Evolutionary conservation across 176 grass and related monocot genomes (phyloP), one percentile per base, ranked within the genome.

Genomic region (Musa beccarii): DNA sequence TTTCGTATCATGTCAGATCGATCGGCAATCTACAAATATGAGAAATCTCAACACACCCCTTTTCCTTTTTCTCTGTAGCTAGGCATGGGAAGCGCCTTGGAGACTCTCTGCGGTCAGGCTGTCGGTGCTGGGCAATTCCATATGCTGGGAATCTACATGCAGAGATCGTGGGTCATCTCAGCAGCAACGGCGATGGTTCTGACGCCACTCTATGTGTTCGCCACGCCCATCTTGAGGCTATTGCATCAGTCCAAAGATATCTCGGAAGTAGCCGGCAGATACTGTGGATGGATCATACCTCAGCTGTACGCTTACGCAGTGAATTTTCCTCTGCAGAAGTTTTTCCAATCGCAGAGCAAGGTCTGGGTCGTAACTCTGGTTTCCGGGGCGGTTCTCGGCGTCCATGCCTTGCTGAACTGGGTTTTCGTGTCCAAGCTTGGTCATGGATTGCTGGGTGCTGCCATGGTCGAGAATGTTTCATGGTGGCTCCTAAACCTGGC

Each of bases 31-130:
- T 22, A 22, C 22, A 22, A 22, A 22, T 28, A 28, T 28, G 22
- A 2, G 26, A 43, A 43, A 43, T 43, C 34, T 43, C 34, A 43
- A 43, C 34, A 4, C 34, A 6, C 4, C 34, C 4, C 34, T 43
- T 43, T 43, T 43, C 34, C 34, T 43, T 43, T 43, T 54, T 3
- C 8, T 25, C 25, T n/a, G 79, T 71, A 89, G 90, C 66, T 93
- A 0, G 90, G 90, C 14, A 89, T 93, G 75, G 75, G 75, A 23
- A 77, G 75, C 13, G 75, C 75, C 1, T 66, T 77, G 75, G 75
- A 77, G 61, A 77, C 75, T 11, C 75, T 77, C 20, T 77, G 59
- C 13, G 75, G 75, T 9, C 75, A 77, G 26, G 75, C 75, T 13
- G 75, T 65, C 12, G 75, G 75, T 10, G 75, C 75, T 11, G 75